Evolutionary conservation across 768 basidiomycete species (phyloP), one percentile per base, ranked within the genome.

Genomic region (Thelephora ganbajun): DNA sequence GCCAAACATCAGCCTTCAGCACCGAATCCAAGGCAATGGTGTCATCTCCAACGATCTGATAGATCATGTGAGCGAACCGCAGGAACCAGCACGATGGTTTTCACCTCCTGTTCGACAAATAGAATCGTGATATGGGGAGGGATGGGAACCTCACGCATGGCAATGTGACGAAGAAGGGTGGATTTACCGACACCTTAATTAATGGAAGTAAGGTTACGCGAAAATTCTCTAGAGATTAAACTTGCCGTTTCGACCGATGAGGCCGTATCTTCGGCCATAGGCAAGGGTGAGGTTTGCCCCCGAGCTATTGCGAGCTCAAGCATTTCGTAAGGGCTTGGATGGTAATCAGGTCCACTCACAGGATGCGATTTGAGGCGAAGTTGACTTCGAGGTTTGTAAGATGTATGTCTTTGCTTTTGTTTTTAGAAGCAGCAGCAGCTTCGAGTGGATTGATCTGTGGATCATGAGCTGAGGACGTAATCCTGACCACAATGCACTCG

Each of bases 1-100:
- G 74, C 91, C 96, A 98, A 30, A 99, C 96, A 60, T 99, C 96
- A n/a, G 96, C 96, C 62, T 93, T 91, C n/a, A 99, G 72, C 18
- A 99, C 96, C 1, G 93, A 92, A 18, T 92, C 86, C 37, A 99
- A 71, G 2, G 96, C 96, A 1, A 70, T 68, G 0, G 92, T 98
- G 54, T 93, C 92, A 61, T 98, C 94, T 30, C 94, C 96, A 47
- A 90, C 61, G 54, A 97, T 85, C 87, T 92, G 47, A 9, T 45
- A 18, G 22, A 12, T 48, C n/a, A 13, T 6, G 12, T 18, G 18
- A 26, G 9, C 33, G n/a, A 33, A 7, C 18, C 12, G 26, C 35
- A 16, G 16, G 5, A 48, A 39, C 20, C 19, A 18, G 49, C 44
- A 33, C 50, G 44, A 50, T 26, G 19, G 35, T 30, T 19, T 4